Evolutionary conservation across 257 asterid genomes (phyloP), one percentile per base, ranked within the genome.

Genomic region (Nicotiana otophora): DNA sequence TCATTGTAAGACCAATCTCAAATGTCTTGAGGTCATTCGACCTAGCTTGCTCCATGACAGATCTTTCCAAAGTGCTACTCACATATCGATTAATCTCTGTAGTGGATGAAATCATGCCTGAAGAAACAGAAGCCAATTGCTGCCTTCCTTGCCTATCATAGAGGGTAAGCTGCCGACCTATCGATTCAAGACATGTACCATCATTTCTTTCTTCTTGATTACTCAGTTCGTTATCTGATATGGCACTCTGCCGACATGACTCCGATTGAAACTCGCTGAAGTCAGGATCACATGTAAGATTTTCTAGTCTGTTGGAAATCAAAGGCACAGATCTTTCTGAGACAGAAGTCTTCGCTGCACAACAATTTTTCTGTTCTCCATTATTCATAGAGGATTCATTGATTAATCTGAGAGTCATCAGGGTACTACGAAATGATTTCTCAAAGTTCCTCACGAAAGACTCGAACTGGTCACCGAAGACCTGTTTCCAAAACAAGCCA

Each of bases 1-100:
- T 90, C 92, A 88, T 87, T 26, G 77, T 84, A 72, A 96, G 98
- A 75, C 92, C 89, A 82, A 96, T 94, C 90, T 93, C 91, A 61
- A 92, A 82, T 83, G 89, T 81, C 89, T 94, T 93, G 20, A 96
- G 93, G 82, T 94, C 91, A 87, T 96, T 96, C 3, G 95, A 90
- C 69, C 98, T 97, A 57, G 91, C 86, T 88, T 93, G 97, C 95
- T 94, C 99, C 51, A 89, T 36, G 34, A 96, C 86, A 1, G 99
- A 91, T 86, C 87, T 94, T 87, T 93, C 96, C 3, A 90, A 79
- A 19, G 92, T 87, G 87, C 84, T 86, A 48, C 88, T 82, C 94
- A 84, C 62, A 30, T 91, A 81, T 68, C 66, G 85, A 70, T 82
- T 66, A 57, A 82, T 54, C 7, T 75, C 82, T 54, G 84, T 79